phyloP scores from a whole-genome alignment of 2,329 filamentous ascomycete species.

The Aspergillus ochraceoroseus region DNA sequence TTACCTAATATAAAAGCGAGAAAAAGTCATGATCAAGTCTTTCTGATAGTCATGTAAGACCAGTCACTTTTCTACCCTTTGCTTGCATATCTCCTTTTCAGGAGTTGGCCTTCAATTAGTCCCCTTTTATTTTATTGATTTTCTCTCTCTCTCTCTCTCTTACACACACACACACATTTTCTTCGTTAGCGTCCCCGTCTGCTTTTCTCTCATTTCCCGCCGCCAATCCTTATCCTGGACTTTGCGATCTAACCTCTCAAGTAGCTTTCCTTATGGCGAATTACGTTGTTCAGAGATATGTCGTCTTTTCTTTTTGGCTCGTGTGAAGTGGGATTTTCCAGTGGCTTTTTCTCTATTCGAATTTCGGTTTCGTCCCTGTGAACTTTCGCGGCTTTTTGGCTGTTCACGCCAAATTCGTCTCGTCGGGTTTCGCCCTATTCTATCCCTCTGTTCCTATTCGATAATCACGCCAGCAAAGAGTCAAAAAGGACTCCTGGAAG shows the following conservation, averaged over 20 bases:
- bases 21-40: conserved; percentile 19
- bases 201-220: conserved; percentile 3
- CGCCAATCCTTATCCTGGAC: conserved; percentile 7
- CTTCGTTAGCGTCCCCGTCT: not conserved
- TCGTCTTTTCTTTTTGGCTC: conserved; percentile 42
- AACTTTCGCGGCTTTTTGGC: conserved; percentile 25
- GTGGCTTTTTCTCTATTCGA: conserved; percentile 36
- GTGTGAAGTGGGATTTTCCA: conserved; percentile 42
- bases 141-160: too few species aligned
- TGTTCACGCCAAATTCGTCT: conserved; percentile 20
- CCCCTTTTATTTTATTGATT: too few species aligned
- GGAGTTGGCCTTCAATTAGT: not conserved
- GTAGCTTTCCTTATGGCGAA: conserved; percentile 41
- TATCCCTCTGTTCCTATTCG: conserved; percentile 20
- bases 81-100: conserved; percentile 3
- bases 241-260: conserved; percentile 22
- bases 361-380: conserved; percentile 25
- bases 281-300: conserved; percentile 43
- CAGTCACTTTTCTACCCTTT: conserved; percentile 9
- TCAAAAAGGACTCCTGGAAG: conserved; percentile 8
- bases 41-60: conserved; percentile 26
- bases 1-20: conserved; percentile 5
- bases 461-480: conserved; percentile 13
- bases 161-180: too few species aligned
- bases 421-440: conserved; percentile 19